These are phyloP conservation scores for Pichia kudriavzevii DNA, from an alignment of 1,139 yeast genomes.

Conservation along the genomic window DNA sequence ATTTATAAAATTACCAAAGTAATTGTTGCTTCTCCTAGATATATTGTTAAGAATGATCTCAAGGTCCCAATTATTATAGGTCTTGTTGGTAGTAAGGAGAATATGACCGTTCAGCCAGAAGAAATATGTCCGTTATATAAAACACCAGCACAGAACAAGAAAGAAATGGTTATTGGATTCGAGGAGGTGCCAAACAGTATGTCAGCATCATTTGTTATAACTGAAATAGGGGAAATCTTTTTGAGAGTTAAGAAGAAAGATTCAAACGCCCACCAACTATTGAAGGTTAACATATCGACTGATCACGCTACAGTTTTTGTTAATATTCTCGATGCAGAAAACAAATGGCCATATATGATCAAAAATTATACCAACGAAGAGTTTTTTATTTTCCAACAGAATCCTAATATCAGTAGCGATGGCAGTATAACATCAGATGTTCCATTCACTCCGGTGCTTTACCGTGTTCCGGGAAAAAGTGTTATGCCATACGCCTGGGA, in stretches of 20 bases:
- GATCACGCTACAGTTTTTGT: constrained; percentile 80
- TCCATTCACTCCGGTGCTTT: constrained; percentile 63
- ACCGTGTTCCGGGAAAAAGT: constrained; percentile 78
- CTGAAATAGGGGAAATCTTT: constrained; percentile 75
- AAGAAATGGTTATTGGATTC: constrained; percentile 54
- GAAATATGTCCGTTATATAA: constrained; percentile 59
- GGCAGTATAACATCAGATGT: constrained; percentile 44
- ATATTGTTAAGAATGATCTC: constrained; percentile 59
- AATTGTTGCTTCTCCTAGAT: constrained; percentile 77
- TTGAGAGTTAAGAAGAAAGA: constrained; percentile 60
- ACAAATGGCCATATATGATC: constrained; percentile 88
- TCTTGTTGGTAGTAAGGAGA: constrained; percentile 60
- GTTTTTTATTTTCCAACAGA: constrained; percentile 76
- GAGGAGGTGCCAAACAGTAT: constrained; percentile 55
- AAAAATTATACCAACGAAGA: constrained; percentile 83
- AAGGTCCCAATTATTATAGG: constrained; percentile 49
- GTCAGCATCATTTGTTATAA: constrained; percentile 84
- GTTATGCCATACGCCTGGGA: constrained; percentile 99
- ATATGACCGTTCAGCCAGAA: constrained; percentile 39
- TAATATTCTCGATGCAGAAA: constrained; percentile 63
- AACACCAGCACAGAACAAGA: constrained; percentile 40
- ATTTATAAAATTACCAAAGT: constrained; percentile 71
- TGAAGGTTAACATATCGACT: constrained; percentile 65
- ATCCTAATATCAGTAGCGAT: constrained; percentile 69
- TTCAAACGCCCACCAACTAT: constrained; percentile 44